Conservation (phyloP, 2,329 filamentous ascomycete species). For the Pseudocercospora ulei region DNA sequence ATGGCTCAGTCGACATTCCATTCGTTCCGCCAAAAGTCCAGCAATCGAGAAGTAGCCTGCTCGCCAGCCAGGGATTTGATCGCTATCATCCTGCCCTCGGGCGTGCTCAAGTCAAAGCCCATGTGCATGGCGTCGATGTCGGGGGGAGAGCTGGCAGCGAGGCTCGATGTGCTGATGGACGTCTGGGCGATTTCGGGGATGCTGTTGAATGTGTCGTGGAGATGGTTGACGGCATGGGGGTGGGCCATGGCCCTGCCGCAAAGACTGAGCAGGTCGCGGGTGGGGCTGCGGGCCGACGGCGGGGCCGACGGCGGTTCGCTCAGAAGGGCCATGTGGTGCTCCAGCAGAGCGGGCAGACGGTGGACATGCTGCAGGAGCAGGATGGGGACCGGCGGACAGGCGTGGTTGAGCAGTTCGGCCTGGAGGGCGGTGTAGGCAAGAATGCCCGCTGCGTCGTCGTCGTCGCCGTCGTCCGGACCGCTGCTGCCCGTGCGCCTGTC, state of each 20-base stretch:
- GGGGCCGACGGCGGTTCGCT: background rate
- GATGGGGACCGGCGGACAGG: slow-evolving; percentile 24
- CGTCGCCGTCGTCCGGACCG: background rate
- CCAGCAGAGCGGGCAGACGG: slow-evolving; percentile 23
- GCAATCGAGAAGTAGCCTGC: slow-evolving; percentile 28
- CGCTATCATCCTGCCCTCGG: slow-evolving; percentile 20
- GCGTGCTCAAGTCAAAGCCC: slow-evolving; percentile 19
- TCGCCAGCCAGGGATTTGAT: slow-evolving; percentile 34
- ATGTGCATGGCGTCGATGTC: slow-evolving; percentile 13
- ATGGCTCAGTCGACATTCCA: background rate
- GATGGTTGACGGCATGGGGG: slow-evolving; percentile 5
- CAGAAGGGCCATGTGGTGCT: slow-evolving; percentile 11
- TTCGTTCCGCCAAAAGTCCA: slow-evolving; percentile 36
- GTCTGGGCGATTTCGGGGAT: slow-evolving; percentile 10
- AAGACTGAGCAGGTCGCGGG: slow-evolving; percentile 8
- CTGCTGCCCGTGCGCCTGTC: too few species aligned
- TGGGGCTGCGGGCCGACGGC: slow-evolving; percentile 1
- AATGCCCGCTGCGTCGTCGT: slow-evolving; percentile 13
- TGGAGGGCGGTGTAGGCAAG: slow-evolving; percentile 28
- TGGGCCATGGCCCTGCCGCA: slow-evolving; percentile 7
- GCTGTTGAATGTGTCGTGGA: slow-evolving; percentile 12
- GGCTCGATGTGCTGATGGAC: background rate
- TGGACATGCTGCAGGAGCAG: slow-evolving; percentile 25
- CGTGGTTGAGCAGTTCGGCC: slow-evolving; percentile 20
- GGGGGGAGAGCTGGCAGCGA: slow-evolving; percentile 13